Evolutionary conservation across 441 rosid genomes (phyloP).

Genomic region (Adansonia grandidieri): DNA sequence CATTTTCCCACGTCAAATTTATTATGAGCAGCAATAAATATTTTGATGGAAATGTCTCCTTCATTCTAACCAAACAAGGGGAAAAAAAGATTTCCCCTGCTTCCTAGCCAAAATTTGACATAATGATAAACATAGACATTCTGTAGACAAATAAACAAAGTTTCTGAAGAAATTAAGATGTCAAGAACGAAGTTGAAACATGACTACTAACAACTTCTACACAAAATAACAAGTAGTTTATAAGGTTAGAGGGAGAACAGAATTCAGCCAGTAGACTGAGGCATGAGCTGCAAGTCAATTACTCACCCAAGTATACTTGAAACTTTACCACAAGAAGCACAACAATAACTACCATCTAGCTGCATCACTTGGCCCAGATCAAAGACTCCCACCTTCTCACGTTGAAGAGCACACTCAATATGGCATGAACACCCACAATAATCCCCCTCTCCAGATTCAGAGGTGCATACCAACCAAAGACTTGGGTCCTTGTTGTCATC

Average conservation of each 20-base stretch:
- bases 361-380: constrained; percentile 83
- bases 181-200: background rate
- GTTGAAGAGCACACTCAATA: constrained; percentile 86
- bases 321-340: constrained; percentile 97
- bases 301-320: constrained; percentile 82
- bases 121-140: background rate
- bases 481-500: constrained; percentile 98
- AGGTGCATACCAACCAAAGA: constrained; percentile 90
- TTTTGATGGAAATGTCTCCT: background rate
- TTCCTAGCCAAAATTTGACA: background rate
- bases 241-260: background rate
- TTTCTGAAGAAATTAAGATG: background rate
- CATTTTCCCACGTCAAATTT: constrained; percentile 8
- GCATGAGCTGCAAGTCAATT: constrained; percentile 19
- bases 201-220: background rate
- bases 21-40: background rate
- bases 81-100: background rate
- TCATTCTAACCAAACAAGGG: background rate
- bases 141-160: too few species aligned
- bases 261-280: background rate
- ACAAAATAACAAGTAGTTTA: background rate
- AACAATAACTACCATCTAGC: constrained; percentile 97
- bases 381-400: constrained; percentile 79
- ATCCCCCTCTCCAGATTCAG: constrained; percentile 67
- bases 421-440: constrained; percentile 93